Percentiles rank a stretch among this genome's conserved stretches.
These are phyloP conservation scores for Nannochloris sp. DNA, from an alignment of 139 green algal genomes.

Conservation along the genomic window DNA sequence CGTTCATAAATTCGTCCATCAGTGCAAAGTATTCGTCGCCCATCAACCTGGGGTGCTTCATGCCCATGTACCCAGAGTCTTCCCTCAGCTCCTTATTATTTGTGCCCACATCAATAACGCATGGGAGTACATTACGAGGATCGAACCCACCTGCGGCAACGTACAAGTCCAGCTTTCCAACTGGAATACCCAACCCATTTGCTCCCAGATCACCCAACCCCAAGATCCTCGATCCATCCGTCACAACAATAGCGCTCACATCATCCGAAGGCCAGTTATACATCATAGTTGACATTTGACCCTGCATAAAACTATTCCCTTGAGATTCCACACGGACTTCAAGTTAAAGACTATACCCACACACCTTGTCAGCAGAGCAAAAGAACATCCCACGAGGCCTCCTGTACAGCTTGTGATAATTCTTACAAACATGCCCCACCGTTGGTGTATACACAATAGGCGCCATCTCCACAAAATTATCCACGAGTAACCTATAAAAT, in stretches of 20 bases:
- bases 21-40: conserved; percentile 64
- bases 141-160: conserved; percentile 81
- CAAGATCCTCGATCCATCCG: conserved; percentile 64
- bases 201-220: conserved; percentile 74
- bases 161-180: conserved; percentile 94
- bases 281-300: conserved; percentile 65
- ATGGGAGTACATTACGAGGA: conserved; percentile 72
- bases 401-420: conserved; percentile 56
- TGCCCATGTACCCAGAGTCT: conserved; percentile 57
- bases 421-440: conserved; percentile 63
- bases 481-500: conserved; percentile 69
- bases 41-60: conserved; percentile 56
- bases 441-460: conserved; percentile 62
- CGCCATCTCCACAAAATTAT: conserved; percentile 76
- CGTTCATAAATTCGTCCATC: conserved; percentile 64
- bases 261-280: conserved; percentile 46
- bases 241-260: conserved; percentile 71
- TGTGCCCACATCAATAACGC: conserved; percentile 82
- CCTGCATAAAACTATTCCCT: conserved; percentile 1
- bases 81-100: conserved; percentile 60
- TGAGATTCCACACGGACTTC: no score
- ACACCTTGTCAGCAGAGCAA: conserved; percentile 46
- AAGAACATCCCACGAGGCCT: conserved; percentile 91
- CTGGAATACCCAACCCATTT: conserved; percentile 65
- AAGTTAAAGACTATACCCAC: no score